These are phyloP conservation scores for Colletotrichum somersetense DNA, from an alignment of 2,329 filamentous ascomycete species.

Conservation along the genomic window DNA sequence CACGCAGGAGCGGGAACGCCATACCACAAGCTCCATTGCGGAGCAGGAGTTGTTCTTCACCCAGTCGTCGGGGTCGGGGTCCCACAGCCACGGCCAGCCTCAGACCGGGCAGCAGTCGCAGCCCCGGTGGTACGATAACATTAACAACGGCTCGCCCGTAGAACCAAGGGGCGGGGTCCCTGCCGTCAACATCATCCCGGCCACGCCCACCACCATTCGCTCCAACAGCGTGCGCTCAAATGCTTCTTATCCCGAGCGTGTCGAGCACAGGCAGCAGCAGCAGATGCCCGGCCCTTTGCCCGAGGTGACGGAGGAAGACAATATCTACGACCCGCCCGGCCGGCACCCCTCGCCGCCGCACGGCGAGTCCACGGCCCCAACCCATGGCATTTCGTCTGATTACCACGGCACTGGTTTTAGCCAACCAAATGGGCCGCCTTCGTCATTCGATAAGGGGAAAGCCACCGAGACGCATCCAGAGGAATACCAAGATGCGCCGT, in stretches of 20 bases:
- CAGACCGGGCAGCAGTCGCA: slow-evolving; percentile 27
- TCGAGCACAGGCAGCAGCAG: slow-evolving; percentile 19
- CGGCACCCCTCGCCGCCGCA: slow-evolving; percentile 11
- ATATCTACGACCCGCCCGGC: slow-evolving; percentile 31
- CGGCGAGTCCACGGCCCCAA: neutral
- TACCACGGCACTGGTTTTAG: slow-evolving; percentile 9
- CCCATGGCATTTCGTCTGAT: slow-evolving; percentile 7
- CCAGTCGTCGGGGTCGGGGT: neutral
- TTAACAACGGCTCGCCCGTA: slow-evolving; percentile 34
- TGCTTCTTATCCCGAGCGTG: slow-evolving; percentile 24
- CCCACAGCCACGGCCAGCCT: slow-evolving; percentile 23
- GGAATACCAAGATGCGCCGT: neutral
- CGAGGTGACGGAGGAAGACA: slow-evolving; percentile 34
- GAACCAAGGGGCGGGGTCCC: slow-evolving; percentile 34
- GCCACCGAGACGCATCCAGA: neutral
- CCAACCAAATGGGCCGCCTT: neutral
- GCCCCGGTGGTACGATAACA: slow-evolving; percentile 30
- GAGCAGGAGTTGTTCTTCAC: slow-evolving; percentile 36
- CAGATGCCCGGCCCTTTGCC: slow-evolving; percentile 16
- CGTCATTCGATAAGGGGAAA: slow-evolving; percentile 19
- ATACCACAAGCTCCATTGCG: slow-evolving; percentile 36
- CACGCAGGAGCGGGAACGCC: slow-evolving; percentile 28
- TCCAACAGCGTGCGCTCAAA: slow-evolving; percentile 39
- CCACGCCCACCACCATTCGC: slow-evolving; percentile 36
- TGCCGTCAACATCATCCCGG: slow-evolving; percentile 38